These are phyloP conservation scores for Daedalea quercina DNA, from an alignment of 768 basidiomycete species.

Conservation along the genomic window DNA sequence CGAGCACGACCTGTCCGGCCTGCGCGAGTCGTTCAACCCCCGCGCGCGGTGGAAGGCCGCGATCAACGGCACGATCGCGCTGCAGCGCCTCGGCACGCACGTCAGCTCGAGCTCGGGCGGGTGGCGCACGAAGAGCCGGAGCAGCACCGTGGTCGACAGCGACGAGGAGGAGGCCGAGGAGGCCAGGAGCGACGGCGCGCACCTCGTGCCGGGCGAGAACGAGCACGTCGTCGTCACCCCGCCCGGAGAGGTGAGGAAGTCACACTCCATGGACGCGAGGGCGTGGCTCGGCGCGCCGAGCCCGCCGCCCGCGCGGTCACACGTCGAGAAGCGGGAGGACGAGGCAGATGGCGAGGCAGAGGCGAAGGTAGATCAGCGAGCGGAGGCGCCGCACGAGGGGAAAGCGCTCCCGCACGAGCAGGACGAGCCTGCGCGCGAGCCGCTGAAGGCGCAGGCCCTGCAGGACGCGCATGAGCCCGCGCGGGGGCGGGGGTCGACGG, in stretches of 20 bases:
- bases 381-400: constrained; percentile 8
- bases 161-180: constrained; percentile 28
- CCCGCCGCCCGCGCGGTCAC: constrained; percentile 12
- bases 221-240: constrained; percentile 34
- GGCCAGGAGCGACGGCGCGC: constrained; percentile 3
- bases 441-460: constrained; percentile 18
- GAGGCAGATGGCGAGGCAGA: constrained; percentile 1
- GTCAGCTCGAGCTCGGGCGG: constrained; percentile 22
- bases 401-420: constrained; percentile 20
- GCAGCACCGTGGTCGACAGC: constrained; percentile 22
- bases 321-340: constrained; percentile 5
- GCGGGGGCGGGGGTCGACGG: constrained; percentile 5
- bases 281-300: constrained; percentile 5
- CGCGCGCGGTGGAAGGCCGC: constrained; percentile 68
- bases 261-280: not conserved
- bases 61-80: constrained; percentile 45
- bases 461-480: constrained; percentile 9
- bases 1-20: constrained; percentile 71
- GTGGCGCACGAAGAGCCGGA: constrained; percentile 17
- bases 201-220: constrained; percentile 32
- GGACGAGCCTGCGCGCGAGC: constrained; percentile 10
- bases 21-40: constrained; percentile 81
- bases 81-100: constrained; percentile 22
- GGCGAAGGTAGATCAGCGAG: not conserved
- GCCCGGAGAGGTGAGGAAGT: not conserved